Evolutionary conservation across 2,329 filamentous ascomycete genomes (phyloP).

Genomic region (Drechslera avenae): DNA sequence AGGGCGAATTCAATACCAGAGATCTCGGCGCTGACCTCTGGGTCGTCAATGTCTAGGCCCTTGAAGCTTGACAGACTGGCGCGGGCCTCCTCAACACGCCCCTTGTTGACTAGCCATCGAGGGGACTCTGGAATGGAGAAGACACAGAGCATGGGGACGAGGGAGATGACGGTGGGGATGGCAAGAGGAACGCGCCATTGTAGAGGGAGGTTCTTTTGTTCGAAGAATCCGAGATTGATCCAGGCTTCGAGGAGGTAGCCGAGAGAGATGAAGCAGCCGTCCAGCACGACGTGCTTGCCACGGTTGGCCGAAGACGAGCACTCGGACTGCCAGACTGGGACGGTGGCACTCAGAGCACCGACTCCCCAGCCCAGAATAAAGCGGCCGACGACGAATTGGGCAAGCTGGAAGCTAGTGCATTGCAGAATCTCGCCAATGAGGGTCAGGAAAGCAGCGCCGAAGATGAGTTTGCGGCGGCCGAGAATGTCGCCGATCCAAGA

Average conservation of each 20-base stretch:
- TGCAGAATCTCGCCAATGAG: conserved; percentile 53
- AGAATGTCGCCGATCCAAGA: conserved; percentile 53
- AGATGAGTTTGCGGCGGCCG: conserved; percentile 54
- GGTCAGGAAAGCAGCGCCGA: conserved; percentile 48
- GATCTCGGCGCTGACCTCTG: conserved; percentile 66
- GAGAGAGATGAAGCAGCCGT: conserved; percentile 54
- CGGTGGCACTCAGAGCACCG: conserved; percentile 51
- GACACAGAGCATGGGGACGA: conserved; percentile 61
- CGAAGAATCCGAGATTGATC: conserved; percentile 62
- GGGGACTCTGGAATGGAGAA: conserved; percentile 76
- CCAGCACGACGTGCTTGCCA: conserved; percentile 50
- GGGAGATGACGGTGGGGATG: conserved; percentile 62
- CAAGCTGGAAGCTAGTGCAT: conserved; percentile 52
- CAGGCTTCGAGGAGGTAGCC: conserved; percentile 55
- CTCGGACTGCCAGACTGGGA: conserved; percentile 56
- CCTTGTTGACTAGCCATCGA: conserved; percentile 69
- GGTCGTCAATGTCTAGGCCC: conserved; percentile 46
- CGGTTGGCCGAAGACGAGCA: conserved; percentile 48
- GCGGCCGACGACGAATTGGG: conserved; percentile 55
- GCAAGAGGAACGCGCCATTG: conserved; percentile 72
- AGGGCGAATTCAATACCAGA: conserved; percentile 63
- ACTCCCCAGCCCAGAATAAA: conserved; percentile 53
- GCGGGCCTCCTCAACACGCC: conserved; percentile 68
- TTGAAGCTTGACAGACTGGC: conserved; percentile 49
- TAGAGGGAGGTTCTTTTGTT: conserved; percentile 62